phyloP scores from a whole-genome alignment of 202 grass and related monocot species.

The Cymbopogon flexuosus region DNA sequence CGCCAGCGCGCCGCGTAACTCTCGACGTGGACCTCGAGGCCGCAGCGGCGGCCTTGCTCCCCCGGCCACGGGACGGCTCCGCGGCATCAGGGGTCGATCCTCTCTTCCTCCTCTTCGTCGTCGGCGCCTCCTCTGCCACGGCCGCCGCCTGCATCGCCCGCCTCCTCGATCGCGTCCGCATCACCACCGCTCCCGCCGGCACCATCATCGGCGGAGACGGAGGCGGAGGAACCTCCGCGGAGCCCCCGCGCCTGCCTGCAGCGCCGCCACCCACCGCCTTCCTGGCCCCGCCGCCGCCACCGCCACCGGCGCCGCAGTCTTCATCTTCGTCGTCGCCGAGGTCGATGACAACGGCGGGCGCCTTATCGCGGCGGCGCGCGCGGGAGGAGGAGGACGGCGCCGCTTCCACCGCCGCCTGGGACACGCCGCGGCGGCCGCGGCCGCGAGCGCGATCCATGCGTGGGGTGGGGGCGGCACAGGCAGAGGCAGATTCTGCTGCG shows the following conservation, averaged over 20 bases:
- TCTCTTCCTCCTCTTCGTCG: slow-evolving; percentile 29
- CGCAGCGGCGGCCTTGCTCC: neutral
- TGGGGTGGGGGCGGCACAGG: neutral
- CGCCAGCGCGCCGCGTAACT: neutral
- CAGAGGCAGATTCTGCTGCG: neutral
- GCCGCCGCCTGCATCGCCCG: slow-evolving; percentile 13
- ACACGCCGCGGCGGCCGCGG: slow-evolving; percentile 1
- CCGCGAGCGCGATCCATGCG: slow-evolving; percentile 43
- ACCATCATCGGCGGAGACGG: neutral
- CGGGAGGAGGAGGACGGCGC: neutral
- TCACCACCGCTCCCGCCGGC: slow-evolving; percentile 31
- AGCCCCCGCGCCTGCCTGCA: neutral
- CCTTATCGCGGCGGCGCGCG: slow-evolving; percentile 8
- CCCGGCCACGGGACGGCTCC: neutral
- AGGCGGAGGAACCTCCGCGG: neutral
- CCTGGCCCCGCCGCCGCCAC: neutral
- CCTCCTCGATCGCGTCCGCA: slow-evolving; percentile 43
- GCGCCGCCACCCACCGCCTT: neutral
- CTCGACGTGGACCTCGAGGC: neutral
- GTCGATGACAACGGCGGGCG: slow-evolving; percentile 12
- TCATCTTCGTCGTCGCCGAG: slow-evolving; percentile 26
- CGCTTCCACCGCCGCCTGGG: neutral
- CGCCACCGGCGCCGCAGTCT: neutral
- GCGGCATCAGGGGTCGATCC: neutral
- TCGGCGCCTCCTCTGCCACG: slow-evolving; percentile 3